Evolutionary conservation across 106 monocot species (phyloP).

Genomic region (Apostasia shenzhenica): DNA sequence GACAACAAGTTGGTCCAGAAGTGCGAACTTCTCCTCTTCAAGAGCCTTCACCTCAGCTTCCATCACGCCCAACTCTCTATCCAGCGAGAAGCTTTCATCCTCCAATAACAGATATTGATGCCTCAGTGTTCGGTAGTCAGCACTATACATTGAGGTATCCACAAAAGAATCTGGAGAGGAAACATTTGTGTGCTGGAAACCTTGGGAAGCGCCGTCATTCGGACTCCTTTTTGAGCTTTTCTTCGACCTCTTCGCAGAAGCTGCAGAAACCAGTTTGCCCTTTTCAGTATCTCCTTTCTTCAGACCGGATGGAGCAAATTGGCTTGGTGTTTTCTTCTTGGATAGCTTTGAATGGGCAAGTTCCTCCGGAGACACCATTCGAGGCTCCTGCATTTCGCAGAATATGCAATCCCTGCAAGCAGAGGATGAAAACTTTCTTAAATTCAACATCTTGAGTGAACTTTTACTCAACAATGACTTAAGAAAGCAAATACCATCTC

Average conservation of each 20-base stretch:
- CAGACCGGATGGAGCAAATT: conserved; percentile 13
- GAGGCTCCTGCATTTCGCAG: conserved; percentile 37
- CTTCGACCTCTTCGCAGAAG: conserved; percentile 14
- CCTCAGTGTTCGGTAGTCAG: conserved; percentile 56
- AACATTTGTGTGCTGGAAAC: conserved; percentile 35
- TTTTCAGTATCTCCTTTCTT: conserved; percentile 25
- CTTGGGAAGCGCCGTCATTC: conserved; percentile 22
- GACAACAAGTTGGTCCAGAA: conserved; percentile 86
- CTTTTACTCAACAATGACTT: too few species aligned
- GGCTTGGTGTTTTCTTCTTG: conserved; percentile 33
- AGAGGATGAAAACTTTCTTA: too few species aligned
- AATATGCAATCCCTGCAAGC: too few species aligned
- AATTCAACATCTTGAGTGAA: too few species aligned
- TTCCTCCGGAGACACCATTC: conserved; percentile 12
- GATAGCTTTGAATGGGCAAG: conserved; percentile 12
- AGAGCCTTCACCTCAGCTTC: conserved; percentile 49
- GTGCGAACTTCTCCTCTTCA: conserved; percentile 67
- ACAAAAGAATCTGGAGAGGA: conserved; percentile 44
- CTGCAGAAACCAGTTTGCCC: conserved; percentile 10
- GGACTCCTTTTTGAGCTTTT: conserved; percentile 41
- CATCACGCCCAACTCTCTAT: conserved; percentile 44
- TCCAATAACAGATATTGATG: conserved; percentile 81
- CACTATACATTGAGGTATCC: conserved; percentile 33
- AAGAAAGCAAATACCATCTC: too few species aligned
- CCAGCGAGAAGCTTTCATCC: conserved; percentile 65